phyloP scores from a whole-genome alignment of 208 protist species.

The Angomonas ambiguus region DNA sequence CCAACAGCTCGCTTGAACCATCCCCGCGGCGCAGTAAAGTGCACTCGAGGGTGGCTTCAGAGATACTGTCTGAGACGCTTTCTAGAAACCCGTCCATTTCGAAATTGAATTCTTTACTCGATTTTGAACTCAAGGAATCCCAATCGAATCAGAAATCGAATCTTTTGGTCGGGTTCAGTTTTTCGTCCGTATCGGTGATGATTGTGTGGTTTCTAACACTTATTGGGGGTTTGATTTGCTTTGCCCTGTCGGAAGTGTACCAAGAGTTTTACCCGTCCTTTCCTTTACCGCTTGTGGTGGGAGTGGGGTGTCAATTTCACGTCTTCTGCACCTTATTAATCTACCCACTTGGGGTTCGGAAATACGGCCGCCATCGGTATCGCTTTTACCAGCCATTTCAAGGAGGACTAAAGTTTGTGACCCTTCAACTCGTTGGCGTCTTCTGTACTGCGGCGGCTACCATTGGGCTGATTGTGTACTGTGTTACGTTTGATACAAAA shows the following conservation, averaged over 20 bases:
- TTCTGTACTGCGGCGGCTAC: conserved; percentile 24
- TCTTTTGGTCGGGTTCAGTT: conserved; percentile 27
- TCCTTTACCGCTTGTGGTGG: conserved; percentile 44
- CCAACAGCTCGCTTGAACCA: too few species aligned
- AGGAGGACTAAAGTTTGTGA: conserved; percentile 66
- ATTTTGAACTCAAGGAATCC: not conserved
- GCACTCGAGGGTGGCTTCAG: not conserved
- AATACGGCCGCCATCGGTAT: conserved; percentile 42
- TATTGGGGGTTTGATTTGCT: conserved; percentile 37
- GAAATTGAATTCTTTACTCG: not conserved
- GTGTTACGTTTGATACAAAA: conserved; percentile 22
- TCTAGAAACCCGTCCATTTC: not conserved
- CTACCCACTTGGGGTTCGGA: conserved; percentile 42
- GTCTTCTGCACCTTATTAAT: conserved; percentile 38
- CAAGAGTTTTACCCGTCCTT: conserved; percentile 34
- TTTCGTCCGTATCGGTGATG: conserved; percentile 60
- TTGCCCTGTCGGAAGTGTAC: conserved; percentile 59
- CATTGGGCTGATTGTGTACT: conserved; percentile 22
- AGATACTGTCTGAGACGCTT: not conserved
- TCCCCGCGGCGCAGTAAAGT: too few species aligned
- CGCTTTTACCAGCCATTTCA: conserved; percentile 78
- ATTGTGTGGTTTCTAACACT: conserved; percentile 52
- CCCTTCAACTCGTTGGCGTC: conserved; percentile 66
- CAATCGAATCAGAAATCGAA: too few species aligned
- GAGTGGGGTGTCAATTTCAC: conserved; percentile 36